A percentile compares a stretch with the other conserved stretches of the same genome.
phyloP scores from a whole-genome alignment of 73 alveolate species.

The Paramecium caudatum region DNA sequence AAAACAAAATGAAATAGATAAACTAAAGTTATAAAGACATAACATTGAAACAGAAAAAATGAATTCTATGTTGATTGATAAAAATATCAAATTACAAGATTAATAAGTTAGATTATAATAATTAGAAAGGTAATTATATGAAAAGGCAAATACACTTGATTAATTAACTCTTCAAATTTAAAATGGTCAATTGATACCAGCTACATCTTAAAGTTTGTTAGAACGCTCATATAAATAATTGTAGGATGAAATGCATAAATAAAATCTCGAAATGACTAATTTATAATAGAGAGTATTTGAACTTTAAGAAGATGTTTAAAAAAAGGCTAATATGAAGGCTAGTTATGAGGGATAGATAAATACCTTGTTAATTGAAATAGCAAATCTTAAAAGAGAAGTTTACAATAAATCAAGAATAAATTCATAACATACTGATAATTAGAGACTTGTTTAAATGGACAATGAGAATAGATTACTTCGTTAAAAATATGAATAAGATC shows the following conservation, averaged over 20 bases:
- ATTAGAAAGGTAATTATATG: constrained; percentile 57
- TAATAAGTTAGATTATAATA: background rate
- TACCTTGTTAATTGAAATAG: constrained; percentile 64
- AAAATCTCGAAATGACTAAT: constrained; percentile 6
- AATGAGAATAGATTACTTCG: background rate
- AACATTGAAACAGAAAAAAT: constrained; percentile 52
- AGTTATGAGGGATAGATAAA: constrained; percentile 44
- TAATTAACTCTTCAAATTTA: background rate
- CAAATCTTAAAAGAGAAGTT: constrained; percentile 28
- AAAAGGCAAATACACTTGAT: constrained; percentile 40
- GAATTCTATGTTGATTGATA: constrained; percentile 45
- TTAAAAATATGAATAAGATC: constrained; percentile 3
- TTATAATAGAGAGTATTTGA: constrained; percentile 39
- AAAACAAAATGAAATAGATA: constrained; percentile 64
- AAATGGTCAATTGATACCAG: constrained; percentile 58
- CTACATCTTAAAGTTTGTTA: constrained; percentile 56
- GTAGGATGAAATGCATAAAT: constrained; percentile 60
- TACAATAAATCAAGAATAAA: constrained; percentile 29
- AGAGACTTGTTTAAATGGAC: background rate
- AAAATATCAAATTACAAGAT: constrained; percentile 30
- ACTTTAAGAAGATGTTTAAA: constrained; percentile 25
- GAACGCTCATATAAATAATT: constrained; percentile 55
- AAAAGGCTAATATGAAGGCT: constrained; percentile 45
- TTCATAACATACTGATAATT: constrained; percentile 31
- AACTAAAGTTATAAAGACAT: constrained; percentile 45